These are phyloP conservation scores for Spathaspora hagerdaliae DNA, from an alignment of 805 yeast genomes.

Conservation along the genomic window DNA sequence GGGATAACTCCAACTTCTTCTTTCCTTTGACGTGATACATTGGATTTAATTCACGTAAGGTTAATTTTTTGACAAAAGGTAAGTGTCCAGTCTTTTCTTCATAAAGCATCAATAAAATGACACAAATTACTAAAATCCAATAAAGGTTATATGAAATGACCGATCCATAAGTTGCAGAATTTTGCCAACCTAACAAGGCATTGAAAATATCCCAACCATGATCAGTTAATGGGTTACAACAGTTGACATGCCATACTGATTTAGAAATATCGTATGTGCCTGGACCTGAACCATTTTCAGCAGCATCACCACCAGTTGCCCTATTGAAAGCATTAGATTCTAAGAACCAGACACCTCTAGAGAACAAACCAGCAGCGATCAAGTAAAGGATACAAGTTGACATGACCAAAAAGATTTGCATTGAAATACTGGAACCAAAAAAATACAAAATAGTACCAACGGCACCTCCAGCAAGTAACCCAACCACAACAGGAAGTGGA, in stretches of 20 bases:
- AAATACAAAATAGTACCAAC: slow-evolving; percentile 73
- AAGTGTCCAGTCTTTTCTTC: slow-evolving; percentile 84
- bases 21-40: slow-evolving; percentile 67
- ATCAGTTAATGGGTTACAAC: slow-evolving; percentile 90
- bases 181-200: slow-evolving; percentile 95
- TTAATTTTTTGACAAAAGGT: slow-evolving; percentile 55
- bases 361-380: slow-evolving; percentile 88
- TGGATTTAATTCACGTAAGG: slow-evolving; percentile 55
- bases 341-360: slow-evolving; percentile 90
- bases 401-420: slow-evolving; percentile 80
- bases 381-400: slow-evolving; percentile 88
- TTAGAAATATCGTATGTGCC: slow-evolving; percentile 83
- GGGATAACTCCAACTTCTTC: slow-evolving; percentile 44
- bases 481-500: slow-evolving; percentile 91
- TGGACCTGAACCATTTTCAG: slow-evolving; percentile 90
- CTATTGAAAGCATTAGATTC: slow-evolving; percentile 63
- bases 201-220: slow-evolving; percentile 98
- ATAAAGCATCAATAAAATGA: slow-evolving; percentile 63
- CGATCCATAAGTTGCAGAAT: slow-evolving; percentile 91
- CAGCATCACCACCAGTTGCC: slow-evolving; percentile 88
- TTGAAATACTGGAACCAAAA: slow-evolving; percentile 78
- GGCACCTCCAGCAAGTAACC: slow-evolving; percentile 70
- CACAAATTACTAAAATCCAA: slow-evolving; percentile 55
- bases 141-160: slow-evolving; percentile 83
- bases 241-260: slow-evolving; percentile 94